Evolutionary conservation across 2,329 filamentous ascomycete genomes (phyloP).

Genomic region (Pseudocercospora fijiensis): DNA sequence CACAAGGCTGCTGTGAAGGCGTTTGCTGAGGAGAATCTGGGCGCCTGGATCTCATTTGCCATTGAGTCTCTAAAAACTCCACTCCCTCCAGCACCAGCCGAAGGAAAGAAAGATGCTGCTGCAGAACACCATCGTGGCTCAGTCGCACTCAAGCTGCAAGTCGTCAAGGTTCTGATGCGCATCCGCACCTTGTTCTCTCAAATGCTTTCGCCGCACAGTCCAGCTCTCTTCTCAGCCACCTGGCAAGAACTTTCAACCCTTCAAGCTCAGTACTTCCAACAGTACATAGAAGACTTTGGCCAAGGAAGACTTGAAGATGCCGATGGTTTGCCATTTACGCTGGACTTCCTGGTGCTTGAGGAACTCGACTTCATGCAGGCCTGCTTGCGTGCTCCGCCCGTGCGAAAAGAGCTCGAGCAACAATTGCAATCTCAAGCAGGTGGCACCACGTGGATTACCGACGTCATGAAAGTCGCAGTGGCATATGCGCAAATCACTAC

Average conservation of each 20-base stretch:
- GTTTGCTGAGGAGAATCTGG: constrained; percentile 82
- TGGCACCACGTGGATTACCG: constrained; percentile 75
- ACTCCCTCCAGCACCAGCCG: constrained; percentile 61
- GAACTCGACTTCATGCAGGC: constrained; percentile 94
- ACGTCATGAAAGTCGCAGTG: constrained; percentile 81
- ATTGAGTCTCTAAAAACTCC: constrained; percentile 71
- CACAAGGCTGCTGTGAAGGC: constrained; percentile 80
- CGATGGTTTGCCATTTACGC: constrained; percentile 87
- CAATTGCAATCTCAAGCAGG: constrained; percentile 64
- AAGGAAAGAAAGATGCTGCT: constrained; percentile 58
- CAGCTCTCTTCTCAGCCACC: constrained; percentile 76
- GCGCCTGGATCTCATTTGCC: constrained; percentile 86
- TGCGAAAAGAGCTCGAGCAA: constrained; percentile 82
- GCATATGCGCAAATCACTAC: constrained; percentile 85
- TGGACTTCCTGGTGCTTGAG: constrained; percentile 90
- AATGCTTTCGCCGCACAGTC: constrained; percentile 78
- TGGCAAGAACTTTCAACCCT: constrained; percentile 83
- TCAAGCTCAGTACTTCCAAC: constrained; percentile 69
- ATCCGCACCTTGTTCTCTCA: constrained; percentile 80
- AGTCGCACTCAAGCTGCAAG: constrained; percentile 85
- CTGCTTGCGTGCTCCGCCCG: constrained; percentile 81
- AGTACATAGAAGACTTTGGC: constrained; percentile 82
- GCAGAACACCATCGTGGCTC: constrained; percentile 75
- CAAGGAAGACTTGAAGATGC: constrained; percentile 87
- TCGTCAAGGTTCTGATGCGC: constrained; percentile 86